Evolutionary conservation across 306 rosid genomes (phyloP), one percentile per base, ranked within the genome.

Genomic region (Glycine latifolia): DNA sequence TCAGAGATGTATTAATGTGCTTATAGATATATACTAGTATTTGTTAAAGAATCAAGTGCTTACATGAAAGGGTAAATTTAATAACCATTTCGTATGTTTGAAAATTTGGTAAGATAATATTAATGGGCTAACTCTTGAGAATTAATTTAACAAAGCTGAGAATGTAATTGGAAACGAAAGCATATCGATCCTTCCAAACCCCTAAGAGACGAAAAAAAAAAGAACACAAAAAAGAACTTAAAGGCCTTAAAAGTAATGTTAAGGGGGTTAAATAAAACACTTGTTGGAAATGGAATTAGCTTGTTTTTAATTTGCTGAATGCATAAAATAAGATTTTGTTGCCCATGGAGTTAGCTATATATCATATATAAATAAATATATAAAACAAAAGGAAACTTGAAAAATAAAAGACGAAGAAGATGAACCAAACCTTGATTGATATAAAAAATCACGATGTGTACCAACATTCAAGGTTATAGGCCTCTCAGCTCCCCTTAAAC

Each of bases 371-470:
- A 76, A 61, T 0, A 15, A 26, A 26, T 26, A 26, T 2, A 56
- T 39, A 56, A 14, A 6, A 4, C 4, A 71, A 33, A 49, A 10
- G 17, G 6, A 10, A 44, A 70, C 7, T 33, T 33, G 3, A 70
- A 11, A 3, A 16, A 31, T 9, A 59, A 31, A 31, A 31, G 43
- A 61, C 8, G 7, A 54, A 71, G 12, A 35, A 63, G 46, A 66
- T 39, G 10, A 31, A 79, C 17, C 67, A 50, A 60, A 79, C 84
- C 73, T 84, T 58, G 76, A 59, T 84, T 58, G 76, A 59, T 49
- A 15, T 65, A 65, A 60, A 10, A 56, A 67, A 31, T 53, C n/a
- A 37, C 11, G 9, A 60, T 13, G 74, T 14, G 48, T 75, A 74
- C 6, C 81, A 79, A 8, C 43, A 26, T 10, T 14, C 58, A 61